Conservation (phyloP, 2,329 filamentous ascomycete species). For the Colletotrichum tofieldiae region DNA sequence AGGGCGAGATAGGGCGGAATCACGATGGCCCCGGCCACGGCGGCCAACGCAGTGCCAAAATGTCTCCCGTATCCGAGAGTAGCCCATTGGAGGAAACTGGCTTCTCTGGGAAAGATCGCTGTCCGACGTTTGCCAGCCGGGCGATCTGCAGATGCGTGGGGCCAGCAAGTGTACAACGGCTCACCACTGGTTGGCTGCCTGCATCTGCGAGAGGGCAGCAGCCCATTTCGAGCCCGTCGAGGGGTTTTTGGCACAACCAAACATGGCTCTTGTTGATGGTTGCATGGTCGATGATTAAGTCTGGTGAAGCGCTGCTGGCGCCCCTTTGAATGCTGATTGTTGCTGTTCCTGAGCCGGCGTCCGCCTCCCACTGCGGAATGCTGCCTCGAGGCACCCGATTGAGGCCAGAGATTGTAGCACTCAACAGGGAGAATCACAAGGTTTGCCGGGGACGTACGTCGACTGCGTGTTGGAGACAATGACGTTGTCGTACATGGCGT, state of each 20-base stretch:
- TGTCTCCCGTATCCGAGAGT: slow-evolving; percentile 17
- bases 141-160: slow-evolving; percentile 41
- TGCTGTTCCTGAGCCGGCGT: slow-evolving; percentile 32
- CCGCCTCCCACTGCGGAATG: neutral
- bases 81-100: slow-evolving; percentile 32
- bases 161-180: slow-evolving; percentile 16
- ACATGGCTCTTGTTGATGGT: neutral
- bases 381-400: slow-evolving; percentile 4
- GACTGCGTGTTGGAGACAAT: slow-evolving; percentile 7
- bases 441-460: neutral
- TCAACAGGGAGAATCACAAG: slow-evolving; percentile 5
- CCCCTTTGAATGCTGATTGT: slow-evolving; percentile 29
- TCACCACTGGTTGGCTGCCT: slow-evolving; percentile 34
- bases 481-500: slow-evolving; percentile 18
- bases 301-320: slow-evolving; percentile 37
- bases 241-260: slow-evolving; percentile 4
- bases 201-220: slow-evolving; percentile 13
- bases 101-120: slow-evolving; percentile 27
- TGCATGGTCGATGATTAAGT: slow-evolving; percentile 1
- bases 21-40: slow-evolving; percentile 1
- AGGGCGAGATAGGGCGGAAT: slow-evolving; percentile 14
- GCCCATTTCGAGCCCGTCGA: slow-evolving; percentile 16
- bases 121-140: slow-evolving; percentile 12
- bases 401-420: slow-evolving; percentile 11
- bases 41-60: neutral